Base-by-base conservation (phyloP, 2,329 filamentous ascomycete species). In the Aspergillus persii region DNA sequence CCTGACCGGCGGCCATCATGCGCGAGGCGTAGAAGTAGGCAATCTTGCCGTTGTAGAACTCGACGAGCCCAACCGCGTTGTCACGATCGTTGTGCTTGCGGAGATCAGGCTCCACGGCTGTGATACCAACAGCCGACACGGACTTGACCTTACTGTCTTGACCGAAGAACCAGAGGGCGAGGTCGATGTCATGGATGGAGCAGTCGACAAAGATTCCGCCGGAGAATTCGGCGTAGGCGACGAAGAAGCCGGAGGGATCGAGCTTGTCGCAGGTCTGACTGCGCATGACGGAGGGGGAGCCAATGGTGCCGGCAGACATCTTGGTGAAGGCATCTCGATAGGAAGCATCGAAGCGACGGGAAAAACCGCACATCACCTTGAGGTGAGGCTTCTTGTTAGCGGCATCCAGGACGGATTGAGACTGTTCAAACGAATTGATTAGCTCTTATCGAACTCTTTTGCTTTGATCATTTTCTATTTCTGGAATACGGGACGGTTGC, bases 161-260 rank as follows among this genome's bases (percentile, higher is more conserved):
- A 8, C 83, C 84, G 67, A 87, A 86, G 76, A 84, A 88, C 85
- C 85, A 88, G 2, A 88, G 76, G 0, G 84, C 79, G 2, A 89
- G 80, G 62, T 88, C 86, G 65, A 90, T 89, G 66, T 90, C 88
- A 76, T 90, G 88, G 68, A 90, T 85, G 54, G 84, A 85, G 76
- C 85, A 88, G 77, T 90, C 88, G 58, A 89, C 87, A 66, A 90
- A 90, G 69, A 89, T 88, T 26, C 87, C 87, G 36, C 88, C 87
- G 1, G 79, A 83, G 74, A 84, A 86, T 65, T 86, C 78, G 11
- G 87, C 85, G 73, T 89, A 90, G 26, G 81, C 79, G 56, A 90
- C 86, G 71, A 89, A 90, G 79, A 89, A 89, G 50, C 86, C 86
- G 0, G 80, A 80, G 0, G 86, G 84, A 60, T 89, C 85, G 58